phyloP scores from a whole-genome alignment of 257 asterid species.

The Solanum pinnatisectum region DNA sequence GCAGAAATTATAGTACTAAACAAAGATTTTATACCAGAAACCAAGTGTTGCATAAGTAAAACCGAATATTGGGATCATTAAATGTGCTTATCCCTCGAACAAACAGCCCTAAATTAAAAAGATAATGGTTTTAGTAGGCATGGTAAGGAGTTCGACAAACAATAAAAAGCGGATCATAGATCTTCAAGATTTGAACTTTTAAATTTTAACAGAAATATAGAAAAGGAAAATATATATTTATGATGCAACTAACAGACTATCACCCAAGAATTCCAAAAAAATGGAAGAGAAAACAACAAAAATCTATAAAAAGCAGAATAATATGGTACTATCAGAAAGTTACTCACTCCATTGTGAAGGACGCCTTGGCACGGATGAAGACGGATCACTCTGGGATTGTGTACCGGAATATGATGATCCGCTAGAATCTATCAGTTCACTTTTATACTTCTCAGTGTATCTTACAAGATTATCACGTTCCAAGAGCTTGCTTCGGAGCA shows the following conservation, averaged over 20 bases:
- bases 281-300: background rate
- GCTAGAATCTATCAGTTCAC: conserved; percentile 44
- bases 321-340: background rate
- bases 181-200: background rate
- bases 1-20: background rate
- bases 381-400: conserved; percentile 43
- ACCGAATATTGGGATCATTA: background rate
- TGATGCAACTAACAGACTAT: background rate
- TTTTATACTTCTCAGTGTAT: conserved; percentile 64
- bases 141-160: background rate
- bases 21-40: background rate
- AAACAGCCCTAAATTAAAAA: background rate
- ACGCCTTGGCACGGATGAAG: conserved; percentile 53
- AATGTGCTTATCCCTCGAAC: background rate
- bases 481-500: conserved; percentile 68
- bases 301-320: background rate
- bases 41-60: background rate
- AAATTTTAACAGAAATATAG: background rate
- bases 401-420: conserved; percentile 37
- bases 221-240: background rate
- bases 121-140: background rate
- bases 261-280: background rate
- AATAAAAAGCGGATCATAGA: background rate
- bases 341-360: conserved; percentile 78
- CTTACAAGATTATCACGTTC: conserved; percentile 61